Conservation (phyloP, 2,329 filamentous ascomycete species). For the Claviceps fusiformis region DNA sequence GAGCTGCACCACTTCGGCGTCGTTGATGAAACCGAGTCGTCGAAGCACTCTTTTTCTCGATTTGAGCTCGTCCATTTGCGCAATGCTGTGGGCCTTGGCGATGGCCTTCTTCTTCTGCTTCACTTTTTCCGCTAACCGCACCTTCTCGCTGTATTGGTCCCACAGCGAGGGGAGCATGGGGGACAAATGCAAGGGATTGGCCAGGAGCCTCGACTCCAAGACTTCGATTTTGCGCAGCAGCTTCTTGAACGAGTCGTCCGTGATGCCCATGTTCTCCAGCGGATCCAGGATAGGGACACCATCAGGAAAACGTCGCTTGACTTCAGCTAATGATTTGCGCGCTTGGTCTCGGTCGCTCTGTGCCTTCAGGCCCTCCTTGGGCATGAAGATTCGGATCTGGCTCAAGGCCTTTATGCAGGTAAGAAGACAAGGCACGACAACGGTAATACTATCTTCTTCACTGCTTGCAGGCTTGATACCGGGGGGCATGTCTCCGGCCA, state of each 20-base stretch:
- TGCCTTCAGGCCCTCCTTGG: conserved; percentile 54
- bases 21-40: conserved; percentile 89
- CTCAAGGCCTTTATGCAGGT: conserved; percentile 76
- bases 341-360: conserved; percentile 52
- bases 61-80: conserved; percentile 92
- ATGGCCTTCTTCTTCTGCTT: conserved; percentile 85
- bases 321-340: conserved; percentile 60
- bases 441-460: conserved; percentile 18
- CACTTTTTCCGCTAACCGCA: conserved; percentile 62
- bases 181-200: conserved; percentile 85
- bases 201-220: conserved; percentile 74
- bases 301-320: conserved; percentile 80
- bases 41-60: conserved; percentile 89
- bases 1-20: conserved; percentile 85
- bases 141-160: conserved; percentile 74
- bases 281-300: conserved; percentile 82
- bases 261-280: conserved; percentile 91
- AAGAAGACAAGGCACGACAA: conserved; percentile 62
- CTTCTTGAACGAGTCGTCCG: conserved; percentile 85
- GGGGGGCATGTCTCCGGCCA: conserved; percentile 37
- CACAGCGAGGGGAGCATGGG: conserved; percentile 73
- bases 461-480: conserved; percentile 35
- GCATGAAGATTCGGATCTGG: conserved; percentile 71
- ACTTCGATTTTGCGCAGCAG: conserved; percentile 93
- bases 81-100: conserved; percentile 67